Base-by-base conservation (phyloP, 2,329 filamentous ascomycete species). In the Apiospora phragmitis region DNA sequence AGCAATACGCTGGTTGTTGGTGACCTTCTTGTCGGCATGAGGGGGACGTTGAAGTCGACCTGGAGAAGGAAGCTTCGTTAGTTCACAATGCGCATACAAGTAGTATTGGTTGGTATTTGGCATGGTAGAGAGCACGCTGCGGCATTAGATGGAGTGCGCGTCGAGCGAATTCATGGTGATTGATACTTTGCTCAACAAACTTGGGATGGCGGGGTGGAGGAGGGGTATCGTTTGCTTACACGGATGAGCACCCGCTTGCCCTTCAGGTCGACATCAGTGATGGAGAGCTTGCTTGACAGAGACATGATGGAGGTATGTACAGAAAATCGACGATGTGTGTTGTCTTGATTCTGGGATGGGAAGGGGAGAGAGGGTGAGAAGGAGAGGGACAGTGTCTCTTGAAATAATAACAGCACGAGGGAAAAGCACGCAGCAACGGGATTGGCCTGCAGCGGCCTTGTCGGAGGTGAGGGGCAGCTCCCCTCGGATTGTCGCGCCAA, bases 41-140 rank as follows among this genome's bases (percentile, higher is more conserved):
- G 94, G 75, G 96, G 96, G 71, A 99, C 97, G 85, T 99, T 99
- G 92, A 99, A 99, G 90, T 99, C 96, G 83, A 99, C 95, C 95
- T 97, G 79, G 68, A 55, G 66, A 45, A 12, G 69, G 43, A 14
- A 55, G 24, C 67, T 66, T 32, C 69, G 70, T 79, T 75, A 77
- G 79, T 62, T 62, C 21, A 38, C 21, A 24, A n/a, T 62, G 18
- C 55, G 32, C 21, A 47, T 21, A 9, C 7, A n/a, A 9, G 43
- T 24, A 18, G 18, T n/a, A 35, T 9, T 47, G 32, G 29, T 35
- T 35, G 47, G n/a, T 51, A 14, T 38, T 24, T 24, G 55, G 11
- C 8, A 38, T 62, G 29, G 21, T 6, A 62, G 32, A 62, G 32
- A 62, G 32, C 9, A 62, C 14, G 18, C 74, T 72, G 71, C 71